These are phyloP conservation scores for Lentinula raphanica DNA, from an alignment of 768 basidiomycete species.

Conservation along the genomic window DNA sequence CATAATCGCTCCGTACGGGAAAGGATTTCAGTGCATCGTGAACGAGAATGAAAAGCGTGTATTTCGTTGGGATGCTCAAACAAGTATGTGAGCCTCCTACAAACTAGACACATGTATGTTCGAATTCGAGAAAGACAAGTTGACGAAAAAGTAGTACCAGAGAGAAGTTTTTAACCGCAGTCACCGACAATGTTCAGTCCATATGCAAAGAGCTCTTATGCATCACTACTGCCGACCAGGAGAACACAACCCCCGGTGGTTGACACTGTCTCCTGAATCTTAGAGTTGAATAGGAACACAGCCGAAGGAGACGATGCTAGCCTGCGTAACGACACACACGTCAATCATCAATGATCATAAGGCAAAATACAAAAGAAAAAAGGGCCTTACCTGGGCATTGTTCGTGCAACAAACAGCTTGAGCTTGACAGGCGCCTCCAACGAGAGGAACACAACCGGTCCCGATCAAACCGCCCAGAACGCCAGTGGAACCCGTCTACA, in stretches of 20 bases:
- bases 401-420: conserved; percentile 34
- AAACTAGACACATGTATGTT: neutral
- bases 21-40: no score
- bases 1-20: no score
- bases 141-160: no score
- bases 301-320: neutral
- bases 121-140: neutral
- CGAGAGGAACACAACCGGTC: conserved; percentile 26
- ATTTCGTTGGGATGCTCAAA: neutral
- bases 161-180: no score
- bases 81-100: no score
- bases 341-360: neutral
- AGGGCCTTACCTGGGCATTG: conserved; percentile 29
- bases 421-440: conserved; percentile 23
- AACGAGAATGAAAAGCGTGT: no score
- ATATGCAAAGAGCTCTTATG: no score
- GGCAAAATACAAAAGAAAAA: neutral
- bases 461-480: conserved; percentile 29
- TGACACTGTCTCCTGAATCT: no score
- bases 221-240: no score
- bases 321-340: neutral
- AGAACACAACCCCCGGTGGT: no score
- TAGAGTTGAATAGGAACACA: neutral
- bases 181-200: no score
- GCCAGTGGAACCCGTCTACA: conserved; percentile 1